These are phyloP conservation scores for Pluteus cervinus DNA, from an alignment of 768 basidiomycete genomes.

Conservation along the genomic window DNA sequence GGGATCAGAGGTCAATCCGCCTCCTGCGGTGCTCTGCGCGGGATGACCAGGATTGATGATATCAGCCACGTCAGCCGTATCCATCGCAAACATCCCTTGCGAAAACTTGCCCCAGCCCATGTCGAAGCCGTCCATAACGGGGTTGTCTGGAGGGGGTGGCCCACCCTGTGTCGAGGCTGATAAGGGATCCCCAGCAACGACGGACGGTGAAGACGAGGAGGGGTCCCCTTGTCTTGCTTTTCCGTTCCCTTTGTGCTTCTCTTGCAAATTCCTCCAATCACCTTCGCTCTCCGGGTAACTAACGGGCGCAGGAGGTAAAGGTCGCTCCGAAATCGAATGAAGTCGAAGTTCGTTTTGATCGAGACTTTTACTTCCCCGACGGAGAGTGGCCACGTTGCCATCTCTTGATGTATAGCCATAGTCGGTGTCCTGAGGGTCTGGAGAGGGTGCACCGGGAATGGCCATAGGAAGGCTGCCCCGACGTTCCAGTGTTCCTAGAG, in stretches of 20 bases:
- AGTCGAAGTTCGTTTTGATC: conserved; percentile 34
- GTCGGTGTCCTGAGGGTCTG: conserved; percentile 10
- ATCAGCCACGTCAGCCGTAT: conserved; percentile 17
- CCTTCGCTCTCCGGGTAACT: conserved; percentile 47
- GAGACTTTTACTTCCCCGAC: conserved; percentile 55
- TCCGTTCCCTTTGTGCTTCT: conserved; percentile 20
- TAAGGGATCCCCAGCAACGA: background rate
- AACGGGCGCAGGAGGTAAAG: conserved; percentile 21
- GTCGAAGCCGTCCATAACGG: conserved; percentile 37
- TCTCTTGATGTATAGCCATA: conserved; percentile 37
- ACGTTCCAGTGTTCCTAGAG: conserved; percentile 19
- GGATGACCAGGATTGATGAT: no score
- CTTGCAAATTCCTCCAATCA: conserved; percentile 51
- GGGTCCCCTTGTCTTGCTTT: conserved; percentile 8
- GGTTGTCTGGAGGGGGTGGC: conserved; percentile 6
- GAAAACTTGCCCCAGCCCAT: conserved; percentile 30
- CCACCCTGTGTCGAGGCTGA: conserved; percentile 8
- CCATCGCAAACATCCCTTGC: conserved; percentile 23
- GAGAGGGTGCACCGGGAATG: conserved; percentile 35
- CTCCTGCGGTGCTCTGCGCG: no score
- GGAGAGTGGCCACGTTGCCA: conserved; percentile 51
- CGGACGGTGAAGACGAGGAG: conserved; percentile 4
- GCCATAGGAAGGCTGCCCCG: conserved; percentile 59
- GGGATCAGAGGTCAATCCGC: no score
- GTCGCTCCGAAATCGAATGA: conserved; percentile 15